Base-by-base conservation (phyloP, 176 grass and related monocot species). In the Avena insularis region DNA sequence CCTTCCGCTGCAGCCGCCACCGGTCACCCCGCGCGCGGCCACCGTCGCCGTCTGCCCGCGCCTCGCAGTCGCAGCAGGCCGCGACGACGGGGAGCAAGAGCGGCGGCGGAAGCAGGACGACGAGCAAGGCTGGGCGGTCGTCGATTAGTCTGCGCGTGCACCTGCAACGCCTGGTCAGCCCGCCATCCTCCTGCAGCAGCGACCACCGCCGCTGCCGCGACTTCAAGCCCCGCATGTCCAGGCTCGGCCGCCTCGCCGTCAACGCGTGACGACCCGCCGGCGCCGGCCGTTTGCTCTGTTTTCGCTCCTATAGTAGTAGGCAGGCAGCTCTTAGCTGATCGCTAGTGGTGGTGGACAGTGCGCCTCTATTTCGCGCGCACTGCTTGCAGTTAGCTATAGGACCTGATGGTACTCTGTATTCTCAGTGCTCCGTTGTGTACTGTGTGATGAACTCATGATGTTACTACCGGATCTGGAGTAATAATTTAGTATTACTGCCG, bases 1-100 rank as follows among this genome's bases (percentile, higher is more conserved):
- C 27, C 3, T 96, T 96, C 87, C 83, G 94, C 33, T 96, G 91
- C 94, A 96, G 76, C 75, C 82, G 89, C 20, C 94, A 96, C 78
- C 83, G 87, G 17, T 86, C 12, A 56, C 20, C 58, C 0, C 78
- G 57, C 2, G 55, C 55, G 4, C 71, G 82, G 15, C 55, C 74
- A 9, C 63, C 94, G 68, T n/a, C 68, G 59, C 61, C 62, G 77
- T 87, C 40, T 10, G 48, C 0, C 84, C 21, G 51, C 16, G 15
- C 43, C 1, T 6, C 74, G 1, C 54, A 54, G 5, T 25, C 25
- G 25, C 60, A 66, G 25, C 69, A 2, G 1, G 17, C 38, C 1
- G 9, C 29, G 16, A 17, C 38, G 38, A 40, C 38, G 23, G 45
- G 36, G 5, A 10, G 36, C n/a, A 79, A 77, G 60, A 55, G 71